A percentile compares a stretch with the other conserved stretches of the same genome.
Conservation (phyloP, 345 rosid genomes). For the Syzygium oleosum region DNA sequence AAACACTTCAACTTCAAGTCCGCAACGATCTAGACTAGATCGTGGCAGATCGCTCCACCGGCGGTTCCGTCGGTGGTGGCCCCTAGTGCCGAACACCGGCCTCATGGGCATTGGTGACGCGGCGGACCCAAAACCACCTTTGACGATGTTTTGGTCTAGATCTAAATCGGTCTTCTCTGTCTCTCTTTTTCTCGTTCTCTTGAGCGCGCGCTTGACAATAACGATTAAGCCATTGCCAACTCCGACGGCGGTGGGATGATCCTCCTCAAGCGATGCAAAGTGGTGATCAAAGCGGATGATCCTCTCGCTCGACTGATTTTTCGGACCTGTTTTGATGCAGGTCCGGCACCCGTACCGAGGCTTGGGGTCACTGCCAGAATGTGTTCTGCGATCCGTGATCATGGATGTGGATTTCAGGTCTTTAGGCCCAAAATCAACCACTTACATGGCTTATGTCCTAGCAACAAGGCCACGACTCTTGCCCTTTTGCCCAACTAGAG, state of each 20-base stretch:
- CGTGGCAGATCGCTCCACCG: neutral
- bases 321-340: fast-evolving
- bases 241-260: neutral
- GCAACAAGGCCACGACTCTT: neutral
- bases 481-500: neutral
- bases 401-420: neutral
- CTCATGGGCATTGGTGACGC: neutral
- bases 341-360: neutral
- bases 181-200: neutral
- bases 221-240: neutral
- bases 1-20: neutral
- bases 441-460: neutral
- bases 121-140: neutral
- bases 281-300: neutral
- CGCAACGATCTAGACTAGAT: neutral
- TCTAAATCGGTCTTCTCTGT: too few relatives aligned
- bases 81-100: neutral
- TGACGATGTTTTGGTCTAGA: neutral
- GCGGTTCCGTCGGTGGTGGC: neutral
- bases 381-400: neutral
- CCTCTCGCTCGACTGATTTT: neutral
- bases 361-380: neutral
- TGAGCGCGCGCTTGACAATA: neutral
- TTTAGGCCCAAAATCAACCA: neutral
- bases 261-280: neutral